phyloP scores from a whole-genome alignment of 768 basidiomycete species.

The Ramaria rubella region DNA sequence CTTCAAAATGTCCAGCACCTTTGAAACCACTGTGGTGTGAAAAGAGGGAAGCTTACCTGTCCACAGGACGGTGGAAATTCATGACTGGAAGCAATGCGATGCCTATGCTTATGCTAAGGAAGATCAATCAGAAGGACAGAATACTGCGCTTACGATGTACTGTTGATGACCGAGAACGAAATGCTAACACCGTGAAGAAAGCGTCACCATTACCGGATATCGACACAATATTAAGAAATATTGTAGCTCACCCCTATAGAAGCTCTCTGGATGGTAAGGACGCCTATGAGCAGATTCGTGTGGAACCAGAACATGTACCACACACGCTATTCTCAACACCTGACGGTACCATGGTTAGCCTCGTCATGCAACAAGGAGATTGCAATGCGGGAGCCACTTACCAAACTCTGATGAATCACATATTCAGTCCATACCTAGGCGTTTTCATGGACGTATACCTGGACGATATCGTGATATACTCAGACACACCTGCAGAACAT shows the following conservation, averaged over 20 bases:
- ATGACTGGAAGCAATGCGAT: slow-evolving; percentile 21
- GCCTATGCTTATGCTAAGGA: slow-evolving; percentile 30
- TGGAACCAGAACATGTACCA: slow-evolving; percentile 20
- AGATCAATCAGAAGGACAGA: slow-evolving; percentile 18
- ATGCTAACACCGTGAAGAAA: slow-evolving; percentile 26
- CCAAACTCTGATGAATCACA: slow-evolving; percentile 38
- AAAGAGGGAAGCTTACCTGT: slow-evolving; percentile 26
- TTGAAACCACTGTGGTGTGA: slow-evolving; percentile 20
- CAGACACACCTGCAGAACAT: slow-evolving; percentile 24
- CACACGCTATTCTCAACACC: slow-evolving; percentile 29
- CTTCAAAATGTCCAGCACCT: slow-evolving; percentile 31
- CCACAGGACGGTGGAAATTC: slow-evolving; percentile 27
- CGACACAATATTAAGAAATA: slow-evolving; percentile 20
- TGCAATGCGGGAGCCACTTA: slow-evolving; percentile 33
- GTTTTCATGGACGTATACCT: slow-evolving; percentile 31
- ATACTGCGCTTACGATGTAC: slow-evolving; percentile 17
- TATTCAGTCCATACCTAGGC: slow-evolving; percentile 27
- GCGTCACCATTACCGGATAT: slow-evolving; percentile 24
- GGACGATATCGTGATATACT: slow-evolving; percentile 32
- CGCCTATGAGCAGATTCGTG: slow-evolving; percentile 28
- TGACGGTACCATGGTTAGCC: slow-evolving; percentile 40
- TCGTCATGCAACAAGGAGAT: slow-evolving; percentile 32
- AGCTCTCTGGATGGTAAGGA: slow-evolving; percentile 26
- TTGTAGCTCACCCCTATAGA: slow-evolving; percentile 15
- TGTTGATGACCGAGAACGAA: slow-evolving; percentile 25